phyloP scores from a whole-genome alignment of 2,329 filamentous ascomycete species.

The Uncinocarpus reesii region DNA sequence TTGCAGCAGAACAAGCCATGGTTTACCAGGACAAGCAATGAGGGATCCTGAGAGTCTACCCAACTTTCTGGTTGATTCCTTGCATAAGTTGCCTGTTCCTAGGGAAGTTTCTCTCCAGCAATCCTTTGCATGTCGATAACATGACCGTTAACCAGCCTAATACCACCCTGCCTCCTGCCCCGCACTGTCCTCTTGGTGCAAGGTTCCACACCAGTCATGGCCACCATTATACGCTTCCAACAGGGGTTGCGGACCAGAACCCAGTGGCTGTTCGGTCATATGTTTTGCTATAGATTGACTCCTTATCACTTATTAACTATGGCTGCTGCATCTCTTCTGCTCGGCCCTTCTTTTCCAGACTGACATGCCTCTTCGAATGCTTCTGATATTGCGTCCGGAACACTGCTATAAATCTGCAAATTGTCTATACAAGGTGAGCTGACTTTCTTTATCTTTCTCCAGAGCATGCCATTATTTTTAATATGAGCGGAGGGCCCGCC shows the following conservation, averaged over 20 bases:
- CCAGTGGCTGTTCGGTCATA: conserved; percentile 3
- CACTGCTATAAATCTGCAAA: background rate
- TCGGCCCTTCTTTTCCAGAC: background rate
- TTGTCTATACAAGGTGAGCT: background rate
- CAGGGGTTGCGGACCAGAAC: background rate
- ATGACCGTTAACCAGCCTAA: conserved; percentile 7
- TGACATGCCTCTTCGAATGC: background rate
- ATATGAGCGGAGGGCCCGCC: no score
- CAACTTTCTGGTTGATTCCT: conserved; percentile 7
- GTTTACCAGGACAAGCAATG: conserved; percentile 6
- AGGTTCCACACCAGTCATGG: conserved; percentile 1
- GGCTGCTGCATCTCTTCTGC: background rate
- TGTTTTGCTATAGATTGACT: conserved; percentile 9
- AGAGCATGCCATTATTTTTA: background rate
- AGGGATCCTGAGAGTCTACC: conserved; percentile 2
- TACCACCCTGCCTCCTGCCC: conserved; percentile 13
- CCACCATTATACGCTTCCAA: conserved; percentile 3
- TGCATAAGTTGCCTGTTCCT: conserved; percentile 10
- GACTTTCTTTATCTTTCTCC: background rate
- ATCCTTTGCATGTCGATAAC: conserved; percentile 7
- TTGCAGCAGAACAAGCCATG: conserved; percentile 7
- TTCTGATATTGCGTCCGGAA: background rate
- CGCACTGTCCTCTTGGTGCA: conserved; percentile 8
- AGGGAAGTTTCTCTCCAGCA: background rate
- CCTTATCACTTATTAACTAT: conserved; percentile 6